Base-by-base conservation (phyloP, 805 yeast genomes). In the Myxozyma geophila region DNA sequence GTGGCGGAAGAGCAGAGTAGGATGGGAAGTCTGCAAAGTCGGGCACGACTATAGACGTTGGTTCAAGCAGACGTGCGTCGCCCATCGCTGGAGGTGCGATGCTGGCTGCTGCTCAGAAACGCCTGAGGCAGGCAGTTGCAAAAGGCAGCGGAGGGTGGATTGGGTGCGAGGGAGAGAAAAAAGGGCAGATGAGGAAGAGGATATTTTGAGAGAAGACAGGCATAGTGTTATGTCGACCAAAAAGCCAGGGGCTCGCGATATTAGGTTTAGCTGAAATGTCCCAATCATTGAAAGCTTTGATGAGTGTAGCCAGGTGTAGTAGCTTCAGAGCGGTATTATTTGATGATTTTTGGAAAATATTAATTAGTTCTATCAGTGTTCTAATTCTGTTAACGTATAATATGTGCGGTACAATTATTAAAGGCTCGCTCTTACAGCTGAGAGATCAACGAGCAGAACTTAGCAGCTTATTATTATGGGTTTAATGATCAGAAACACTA, bases 11-110 rank as follows among this genome's bases (percentile, higher is more conserved):
- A 7, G 66, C 54, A 5, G 60, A 48, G 47, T 63, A 64, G 35
- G 62, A 56, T 1, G 67, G 51, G 44, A 64, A 60, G 54, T 59
- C 64, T 15, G 64, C 54, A 49, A 64, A 64, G 44, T 64, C 64
- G 7, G 64, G 67, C 40, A 60, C 54, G 40, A 54, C 55, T 41
- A 60, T 57, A n/a, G 51, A 21, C 46, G 54, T 36, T 33, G 60
- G 55, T 40, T 39, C 54, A 40, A 40, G 40, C 54, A 49, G 49
- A 41, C 60, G 52, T 36, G 54, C 39, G 50, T 48, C 49, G 44
- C 23, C 48, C 49, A 48, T 43, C 12, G 55, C 46, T 10, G 36
- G 36, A 15, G 21, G 47, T 43, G 47, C 21, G 47, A 19, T n/a
- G 21, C 28, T 28, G 28, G 28, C 28, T n/a, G 47, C 47, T 43